Conservation (phyloP, 371 early-diverging fungal genomes). For the Mortierella sp. region DNA sequence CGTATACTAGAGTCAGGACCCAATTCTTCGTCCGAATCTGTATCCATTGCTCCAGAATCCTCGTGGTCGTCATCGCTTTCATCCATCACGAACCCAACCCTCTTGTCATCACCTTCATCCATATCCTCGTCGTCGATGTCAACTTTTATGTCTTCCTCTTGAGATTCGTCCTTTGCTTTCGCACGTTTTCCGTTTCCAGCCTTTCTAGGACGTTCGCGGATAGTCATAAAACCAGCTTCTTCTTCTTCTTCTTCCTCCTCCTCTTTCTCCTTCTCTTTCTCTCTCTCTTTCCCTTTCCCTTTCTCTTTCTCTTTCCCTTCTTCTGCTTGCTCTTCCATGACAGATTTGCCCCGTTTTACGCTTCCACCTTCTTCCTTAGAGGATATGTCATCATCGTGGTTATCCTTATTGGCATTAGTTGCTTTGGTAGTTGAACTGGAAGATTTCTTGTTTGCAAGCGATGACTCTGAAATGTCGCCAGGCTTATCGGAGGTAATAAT, state of each 20-base stretch:
- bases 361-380: too few species aligned
- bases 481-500: slow-evolving; percentile 9
- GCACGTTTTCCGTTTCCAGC: not conserved
- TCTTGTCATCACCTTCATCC: slow-evolving; percentile 37
- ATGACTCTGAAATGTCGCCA: not conserved
- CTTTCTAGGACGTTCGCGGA: not conserved
- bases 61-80: slow-evolving; percentile 13
- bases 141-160: not conserved
- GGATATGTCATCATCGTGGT: not conserved
- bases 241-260: not conserved
- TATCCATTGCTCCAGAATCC: not conserved
- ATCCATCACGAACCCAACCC: not conserved
- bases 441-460: slow-evolving; percentile 7
- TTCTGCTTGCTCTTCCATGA: too few species aligned
- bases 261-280: not conserved
- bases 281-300: not conserved
- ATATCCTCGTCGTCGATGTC: slow-evolving; percentile 19
- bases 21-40: not conserved
- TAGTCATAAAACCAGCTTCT: not conserved
- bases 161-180: not conserved
- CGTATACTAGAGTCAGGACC: not conserved
- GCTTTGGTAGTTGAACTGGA: not conserved
- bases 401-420: not conserved
- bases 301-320: too few species aligned
- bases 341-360: too few species aligned